Evolutionary conservation across 805 yeast species (phyloP).

Genomic region (Cyberlindnera veronae): DNA sequence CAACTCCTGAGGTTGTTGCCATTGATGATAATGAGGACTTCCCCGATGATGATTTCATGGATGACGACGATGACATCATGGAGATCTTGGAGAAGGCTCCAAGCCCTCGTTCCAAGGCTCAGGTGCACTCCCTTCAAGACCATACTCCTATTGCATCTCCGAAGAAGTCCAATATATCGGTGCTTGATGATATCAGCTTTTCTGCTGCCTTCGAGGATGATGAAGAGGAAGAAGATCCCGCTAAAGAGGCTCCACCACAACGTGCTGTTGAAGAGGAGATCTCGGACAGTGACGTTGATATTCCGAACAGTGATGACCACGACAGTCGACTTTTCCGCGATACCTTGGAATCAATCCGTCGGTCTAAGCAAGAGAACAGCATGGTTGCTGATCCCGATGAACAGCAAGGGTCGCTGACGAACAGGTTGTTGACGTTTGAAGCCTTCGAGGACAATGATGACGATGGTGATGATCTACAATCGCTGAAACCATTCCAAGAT

Average conservation of each 20-base stretch:
- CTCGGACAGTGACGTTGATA: conserved; percentile 8
- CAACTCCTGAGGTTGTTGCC: not conserved
- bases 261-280: conserved; percentile 3
- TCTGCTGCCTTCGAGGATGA: conserved; percentile 15
- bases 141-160: too few relatives aligned
- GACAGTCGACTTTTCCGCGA: conserved; percentile 9
- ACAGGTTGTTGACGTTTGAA: conserved; percentile 11
- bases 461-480: conserved; percentile 7
- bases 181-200: conserved; percentile 5
- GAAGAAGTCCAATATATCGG: not conserved
- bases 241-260: conserved; percentile 1
- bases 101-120: not conserved
- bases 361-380: not conserved
- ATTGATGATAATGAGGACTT: conserved; percentile 1
- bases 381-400: not conserved
- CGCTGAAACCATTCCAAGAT: conserved; percentile 1
- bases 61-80: conserved; percentile 5
- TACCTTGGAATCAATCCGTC: conserved; percentile 1
- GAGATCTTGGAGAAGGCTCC: not conserved
- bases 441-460: conserved; percentile 16
- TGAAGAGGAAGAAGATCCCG: conserved; percentile 3
- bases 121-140: not conserved
- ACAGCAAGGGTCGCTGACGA: not conserved
- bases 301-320: conserved; percentile 12
- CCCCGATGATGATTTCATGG: conserved; percentile 2